Conservation (phyloP, 2,329 filamentous ascomycete genomes). For the Canariomyces notabilis region DNA sequence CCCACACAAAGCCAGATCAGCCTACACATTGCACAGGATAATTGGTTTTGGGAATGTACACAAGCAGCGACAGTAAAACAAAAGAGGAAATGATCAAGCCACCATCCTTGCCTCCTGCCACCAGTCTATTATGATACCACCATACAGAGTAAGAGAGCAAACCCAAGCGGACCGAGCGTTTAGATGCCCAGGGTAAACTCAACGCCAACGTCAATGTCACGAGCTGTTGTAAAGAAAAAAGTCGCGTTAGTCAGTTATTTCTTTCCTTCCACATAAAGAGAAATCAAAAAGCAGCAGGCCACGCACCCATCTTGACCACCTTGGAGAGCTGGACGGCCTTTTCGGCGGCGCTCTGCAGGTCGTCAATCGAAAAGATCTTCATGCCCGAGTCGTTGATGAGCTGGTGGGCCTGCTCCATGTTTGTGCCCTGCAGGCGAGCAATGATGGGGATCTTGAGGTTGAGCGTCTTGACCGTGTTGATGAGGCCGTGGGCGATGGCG, state of each 20-base stretch:
- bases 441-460: slow-evolving; percentile 97
- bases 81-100: neutral
- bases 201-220: slow-evolving; percentile 95
- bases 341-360: slow-evolving; percentile 94
- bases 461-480: slow-evolving; percentile 90
- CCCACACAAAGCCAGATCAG: neutral
- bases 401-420: slow-evolving; percentile 92
- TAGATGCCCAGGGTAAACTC: slow-evolving; percentile 95
- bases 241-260: slow-evolving; percentile 13
- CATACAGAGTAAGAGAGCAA: neutral
- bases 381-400: slow-evolving; percentile 93
- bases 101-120: neutral
- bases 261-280: too few relatives aligned
- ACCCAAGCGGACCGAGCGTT: slow-evolving; percentile 23
- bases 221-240: slow-evolving; percentile 47
- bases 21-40: neutral
- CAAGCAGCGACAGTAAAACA: neutral
- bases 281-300: neutral
- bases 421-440: slow-evolving; percentile 94
- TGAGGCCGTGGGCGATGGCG: slow-evolving; percentile 91
- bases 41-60: neutral
- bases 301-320: slow-evolving; percentile 94
- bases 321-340: slow-evolving; percentile 98
- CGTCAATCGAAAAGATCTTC: slow-evolving; percentile 99
- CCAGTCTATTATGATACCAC: slow-evolving; percentile 4